These are phyloP conservation scores for Limonomyces culmigenus DNA, from an alignment of 1,284 basidiomycete species.

Conservation along the genomic window DNA sequence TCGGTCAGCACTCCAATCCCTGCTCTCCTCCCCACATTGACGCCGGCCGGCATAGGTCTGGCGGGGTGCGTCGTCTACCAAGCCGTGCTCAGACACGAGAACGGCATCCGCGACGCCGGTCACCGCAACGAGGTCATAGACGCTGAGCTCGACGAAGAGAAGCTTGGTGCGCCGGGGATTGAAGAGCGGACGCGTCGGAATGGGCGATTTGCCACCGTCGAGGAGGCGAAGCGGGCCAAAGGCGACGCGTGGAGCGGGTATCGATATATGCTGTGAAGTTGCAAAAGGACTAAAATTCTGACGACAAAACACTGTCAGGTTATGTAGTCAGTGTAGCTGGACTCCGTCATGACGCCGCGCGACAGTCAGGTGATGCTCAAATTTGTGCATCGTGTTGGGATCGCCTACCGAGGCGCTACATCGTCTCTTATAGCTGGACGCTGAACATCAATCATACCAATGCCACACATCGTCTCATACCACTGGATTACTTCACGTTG, in stretches of 20 bases:
- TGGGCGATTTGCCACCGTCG: conserved; percentile 16
- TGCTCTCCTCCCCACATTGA: background rate
- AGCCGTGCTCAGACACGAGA: conserved; percentile 21
- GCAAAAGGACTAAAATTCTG: no score
- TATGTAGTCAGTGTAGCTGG: no score
- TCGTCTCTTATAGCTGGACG: no score
- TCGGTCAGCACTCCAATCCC: conserved; percentile 14
- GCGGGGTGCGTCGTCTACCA: conserved; percentile 21
- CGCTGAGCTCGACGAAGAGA: conserved; percentile 15
- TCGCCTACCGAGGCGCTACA: no score
- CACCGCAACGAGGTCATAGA: conserved; percentile 28
- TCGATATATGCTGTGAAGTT: conserved; percentile 17
- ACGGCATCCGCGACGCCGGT: conserved; percentile 24
- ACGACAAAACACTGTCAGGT: no score
- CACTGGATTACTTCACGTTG: no score
- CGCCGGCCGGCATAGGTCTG: conserved; percentile 8
- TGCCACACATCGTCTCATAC: no score
- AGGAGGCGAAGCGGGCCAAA: conserved; percentile 20
- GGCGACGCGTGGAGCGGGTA: conserved; percentile 22
- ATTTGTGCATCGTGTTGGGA: no score
- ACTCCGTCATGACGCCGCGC: no score
- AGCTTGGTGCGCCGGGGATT: conserved; percentile 9
- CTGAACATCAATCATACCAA: no score
- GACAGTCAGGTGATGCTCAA: no score
- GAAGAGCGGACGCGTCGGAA: conserved; percentile 8